Percentiles rank a stretch among this genome's conserved stretches.
Evolutionary conservation across 106 monocot species (phyloP).

Genomic region (Amphibolis antarctica): DNA sequence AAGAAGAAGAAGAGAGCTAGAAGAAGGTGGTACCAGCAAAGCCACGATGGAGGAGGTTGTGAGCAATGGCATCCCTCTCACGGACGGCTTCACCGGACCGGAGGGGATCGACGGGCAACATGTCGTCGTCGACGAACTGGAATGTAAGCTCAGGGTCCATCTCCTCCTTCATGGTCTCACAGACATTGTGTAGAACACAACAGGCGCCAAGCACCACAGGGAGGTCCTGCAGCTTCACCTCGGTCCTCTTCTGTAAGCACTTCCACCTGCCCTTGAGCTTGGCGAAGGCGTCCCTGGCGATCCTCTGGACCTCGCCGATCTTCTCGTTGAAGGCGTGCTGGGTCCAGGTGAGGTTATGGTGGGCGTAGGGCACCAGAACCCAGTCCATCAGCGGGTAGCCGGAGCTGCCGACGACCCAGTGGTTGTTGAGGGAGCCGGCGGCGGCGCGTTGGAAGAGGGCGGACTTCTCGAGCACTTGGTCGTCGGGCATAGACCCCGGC

Average conservation of each 20-base stretch:
- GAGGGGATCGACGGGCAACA: constrained; percentile 49
- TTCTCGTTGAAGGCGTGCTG: constrained; percentile 83
- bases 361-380: constrained; percentile 70
- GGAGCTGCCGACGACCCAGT: constrained; percentile 54
- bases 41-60: constrained; percentile 64
- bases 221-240: constrained; percentile 76
- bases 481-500: constrained; percentile 63
- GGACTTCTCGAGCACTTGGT: constrained; percentile 62
- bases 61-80: constrained; percentile 64
- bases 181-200: constrained; percentile 86
- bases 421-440: constrained; percentile 17
- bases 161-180: constrained; percentile 54
- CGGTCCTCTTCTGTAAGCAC: constrained; percentile 87
- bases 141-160: constrained; percentile 28
- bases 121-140: constrained; percentile 60
- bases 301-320: constrained; percentile 44
- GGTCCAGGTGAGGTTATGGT: constrained; percentile 80
- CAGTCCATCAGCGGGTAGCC: constrained; percentile 75
- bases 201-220: constrained; percentile 81
- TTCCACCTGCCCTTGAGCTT: constrained; percentile 73
- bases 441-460: constrained; percentile 34
- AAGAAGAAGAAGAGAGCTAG: constrained; percentile 2
- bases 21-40: constrained; percentile 51
- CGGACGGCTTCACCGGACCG: constrained; percentile 35
- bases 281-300: constrained; percentile 52